Evolutionary conservation across 2,329 filamentous ascomycete genomes (phyloP).

Genomic region (Trichoderma gracile): DNA sequence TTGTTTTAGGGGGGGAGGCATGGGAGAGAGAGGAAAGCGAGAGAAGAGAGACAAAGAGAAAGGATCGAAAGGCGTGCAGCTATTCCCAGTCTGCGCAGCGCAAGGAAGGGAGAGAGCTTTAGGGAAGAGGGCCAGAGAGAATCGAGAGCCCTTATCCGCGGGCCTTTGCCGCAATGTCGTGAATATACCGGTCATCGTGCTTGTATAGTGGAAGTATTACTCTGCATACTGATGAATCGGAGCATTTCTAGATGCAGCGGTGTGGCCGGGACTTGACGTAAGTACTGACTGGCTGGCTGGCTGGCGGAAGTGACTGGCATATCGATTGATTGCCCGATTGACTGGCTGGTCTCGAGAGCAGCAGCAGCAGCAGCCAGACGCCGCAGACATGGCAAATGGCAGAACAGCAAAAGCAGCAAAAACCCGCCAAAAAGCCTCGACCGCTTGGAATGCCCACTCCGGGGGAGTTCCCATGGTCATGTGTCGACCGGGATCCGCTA

Average conservation of each 20-base stretch:
- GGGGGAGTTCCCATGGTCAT: constrained; percentile 11
- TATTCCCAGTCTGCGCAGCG: constrained; percentile 12
- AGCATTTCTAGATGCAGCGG: constrained; percentile 16
- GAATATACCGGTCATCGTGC: not conserved
- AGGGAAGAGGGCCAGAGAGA: no score
- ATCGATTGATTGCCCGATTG: no score
- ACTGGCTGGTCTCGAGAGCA: not conserved
- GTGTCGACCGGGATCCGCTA: constrained; percentile 23
- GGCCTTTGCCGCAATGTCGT: not conserved
- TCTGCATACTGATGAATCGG: not conserved
- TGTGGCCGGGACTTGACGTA: constrained; percentile 1
- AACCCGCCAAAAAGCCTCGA: constrained; percentile 12
- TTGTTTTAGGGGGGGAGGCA: no score
- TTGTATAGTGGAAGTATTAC: not conserved
- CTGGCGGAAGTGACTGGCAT: no score
- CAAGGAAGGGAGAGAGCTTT: no score
- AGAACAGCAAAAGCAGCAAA: not conserved
- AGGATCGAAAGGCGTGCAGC: not conserved
- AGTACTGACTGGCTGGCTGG: not conserved
- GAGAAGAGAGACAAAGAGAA: not conserved
- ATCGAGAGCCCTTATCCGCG: constrained; percentile 9
- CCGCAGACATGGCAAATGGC: constrained; percentile 1
- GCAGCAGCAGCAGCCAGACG: not conserved
- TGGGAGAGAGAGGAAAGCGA: not conserved
- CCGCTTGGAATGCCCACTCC: constrained; percentile 21